Conservation (phyloP, 805 yeast species). For the Blastobotrys americana region DNA sequence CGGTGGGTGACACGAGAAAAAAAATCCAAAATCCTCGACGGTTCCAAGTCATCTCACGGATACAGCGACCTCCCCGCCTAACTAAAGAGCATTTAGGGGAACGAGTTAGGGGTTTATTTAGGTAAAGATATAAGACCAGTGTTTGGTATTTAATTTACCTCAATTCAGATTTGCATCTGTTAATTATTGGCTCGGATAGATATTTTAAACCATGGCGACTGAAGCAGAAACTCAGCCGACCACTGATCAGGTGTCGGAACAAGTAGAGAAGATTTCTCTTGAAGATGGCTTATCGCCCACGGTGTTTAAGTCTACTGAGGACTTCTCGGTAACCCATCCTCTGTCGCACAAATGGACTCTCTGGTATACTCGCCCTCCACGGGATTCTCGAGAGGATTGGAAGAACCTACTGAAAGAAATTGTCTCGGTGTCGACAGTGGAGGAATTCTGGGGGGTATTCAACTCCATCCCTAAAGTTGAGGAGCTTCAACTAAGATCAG, state of each 20-base stretch:
- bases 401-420: slow-evolving; percentile 87
- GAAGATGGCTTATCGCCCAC: slow-evolving; percentile 8
- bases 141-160: too few species aligned
- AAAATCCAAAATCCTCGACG: too few species aligned
- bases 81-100: too few species aligned
- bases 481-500: slow-evolving; percentile 86
- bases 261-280: slow-evolving; percentile 13
- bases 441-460: slow-evolving; percentile 97
- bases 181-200: too few species aligned
- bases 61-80: too few species aligned
- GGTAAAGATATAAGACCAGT: too few species aligned
- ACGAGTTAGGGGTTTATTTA: too few species aligned
- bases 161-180: too few species aligned
- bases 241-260: too few species aligned
- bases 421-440: slow-evolving; percentile 87
- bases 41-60: too few species aligned
- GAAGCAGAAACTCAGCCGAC: slow-evolving; percentile 22
- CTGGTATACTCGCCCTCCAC: slow-evolving; percentile 95
- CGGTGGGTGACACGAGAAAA: too few species aligned
- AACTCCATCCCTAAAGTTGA: slow-evolving; percentile 88
- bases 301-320: slow-evolving; percentile 22
- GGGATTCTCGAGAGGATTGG: slow-evolving; percentile 74
- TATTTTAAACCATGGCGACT: slow-evolving; percentile 19
- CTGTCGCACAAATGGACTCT: slow-evolving; percentile 87
- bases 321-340: slow-evolving; percentile 76